phyloP scores from a whole-genome alignment of 352 stramenopile genomes.

The Plasmopara viticola region DNA sequence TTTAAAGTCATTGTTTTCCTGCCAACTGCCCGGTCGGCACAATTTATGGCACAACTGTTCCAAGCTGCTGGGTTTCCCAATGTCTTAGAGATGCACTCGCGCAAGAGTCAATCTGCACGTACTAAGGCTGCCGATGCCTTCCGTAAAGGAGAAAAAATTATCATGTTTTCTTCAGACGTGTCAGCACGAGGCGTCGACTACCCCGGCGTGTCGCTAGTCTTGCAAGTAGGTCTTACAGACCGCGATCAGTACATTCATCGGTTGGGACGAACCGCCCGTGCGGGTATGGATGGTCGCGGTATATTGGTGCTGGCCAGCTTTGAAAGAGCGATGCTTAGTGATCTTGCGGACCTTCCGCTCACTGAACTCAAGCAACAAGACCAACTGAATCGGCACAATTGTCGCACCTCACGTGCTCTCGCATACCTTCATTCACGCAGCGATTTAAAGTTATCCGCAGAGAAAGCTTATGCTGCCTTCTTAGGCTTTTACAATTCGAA shows the following conservation, averaged over 20 bases:
- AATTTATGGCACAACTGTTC: constrained; percentile 90
- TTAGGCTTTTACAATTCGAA: constrained; percentile 93
- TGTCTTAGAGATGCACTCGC: constrained; percentile 94
- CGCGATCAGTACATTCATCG: constrained; percentile 94
- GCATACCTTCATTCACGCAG: constrained; percentile 25
- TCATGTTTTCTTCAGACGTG: constrained; percentile 94
- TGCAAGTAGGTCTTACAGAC: constrained; percentile 83
- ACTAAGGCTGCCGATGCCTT: constrained; percentile 87
- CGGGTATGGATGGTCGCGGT: constrained; percentile 78
- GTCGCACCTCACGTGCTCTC: constrained; percentile 29
- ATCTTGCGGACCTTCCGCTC: constrained; percentile 66
- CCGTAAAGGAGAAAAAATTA: constrained; percentile 67
- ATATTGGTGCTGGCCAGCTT: constrained; percentile 83
- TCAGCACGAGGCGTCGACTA: constrained; percentile 95
- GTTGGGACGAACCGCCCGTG: constrained; percentile 89
- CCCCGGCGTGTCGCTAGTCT: constrained; percentile 87
- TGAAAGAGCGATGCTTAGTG: constrained; percentile 66
- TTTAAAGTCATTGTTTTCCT: constrained; percentile 97
- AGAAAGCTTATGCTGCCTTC: constrained; percentile 90
- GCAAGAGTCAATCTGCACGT: constrained; percentile 90
- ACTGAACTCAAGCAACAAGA: constrained; percentile 24
- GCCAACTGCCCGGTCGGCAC: constrained; percentile 81
- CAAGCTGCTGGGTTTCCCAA: constrained; percentile 49
- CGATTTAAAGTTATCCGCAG: constrained; percentile 61
- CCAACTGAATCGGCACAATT: constrained; percentile 23